Evolutionary conservation across 2,329 filamentous ascomycete species (phyloP), one percentile per base, ranked within the genome.

Genomic region (Colletotrichum liriopes): DNA sequence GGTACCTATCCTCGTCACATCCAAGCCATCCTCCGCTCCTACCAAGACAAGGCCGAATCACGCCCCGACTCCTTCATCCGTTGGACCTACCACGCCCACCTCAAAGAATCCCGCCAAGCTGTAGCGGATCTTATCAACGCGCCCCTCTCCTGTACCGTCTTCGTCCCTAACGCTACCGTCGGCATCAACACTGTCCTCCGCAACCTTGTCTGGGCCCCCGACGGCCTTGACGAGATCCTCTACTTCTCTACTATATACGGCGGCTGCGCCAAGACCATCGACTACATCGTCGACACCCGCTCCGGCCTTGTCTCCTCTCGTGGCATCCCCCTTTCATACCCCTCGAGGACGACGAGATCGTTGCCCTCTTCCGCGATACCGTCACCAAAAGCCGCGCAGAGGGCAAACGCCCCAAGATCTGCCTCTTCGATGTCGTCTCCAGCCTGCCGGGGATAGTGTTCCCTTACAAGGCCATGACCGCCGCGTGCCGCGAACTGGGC

Each of bases 171-270:
- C 79, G 94, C 95, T 16, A 97, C 94, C 0, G 92, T 89, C 0
- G 94, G 90, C 32, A 82, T 95, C 58, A 96, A 96, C 82, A 93
- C 91, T 0, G 89, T 97, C 6, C 87, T 98, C n/a, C 90, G 92
- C 52, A 95, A 93, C 79, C 81, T 98, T 2, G 78, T 79, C 1
- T 97, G 92, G 87, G 80, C 89, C 47, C 80, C 85, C 0, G 92
- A 92, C 73, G 93, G 95, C 73, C 89, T 90, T 32, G 95, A 98
- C 78, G 91, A 93, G 73, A 93, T 97, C 74, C 77, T 97, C 55
- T 92, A 91, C 81, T 97, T 98, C 79, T 88, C 88, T 47, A 94
- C 93, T 51, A 88, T 95, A 64, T 98, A 98, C 79, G 91, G 91
- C 67, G 91, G 90, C 0, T 95, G 94, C 78, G 92, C 91, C 67